Percentiles rank a stretch among this genome's conserved stretches.
phyloP scores from a whole-genome alignment of 2,329 filamentous ascomycete species.

The Blastomyces gilchristii region DNA sequence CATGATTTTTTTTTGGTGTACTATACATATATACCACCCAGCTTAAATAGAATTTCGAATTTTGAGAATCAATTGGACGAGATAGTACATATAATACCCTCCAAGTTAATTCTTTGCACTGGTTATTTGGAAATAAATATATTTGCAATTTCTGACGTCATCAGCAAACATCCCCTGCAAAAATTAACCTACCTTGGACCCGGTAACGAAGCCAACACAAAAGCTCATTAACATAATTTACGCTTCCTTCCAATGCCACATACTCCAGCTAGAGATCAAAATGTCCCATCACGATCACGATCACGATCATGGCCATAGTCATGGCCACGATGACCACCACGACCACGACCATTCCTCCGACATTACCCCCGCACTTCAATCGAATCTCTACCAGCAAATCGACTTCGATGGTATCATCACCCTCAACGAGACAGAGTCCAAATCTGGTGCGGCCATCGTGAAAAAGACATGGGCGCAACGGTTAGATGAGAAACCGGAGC shows the following conservation, averaged over 20 bases:
- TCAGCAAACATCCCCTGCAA: neutral
- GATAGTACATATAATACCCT: neutral
- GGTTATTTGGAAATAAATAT: neutral
- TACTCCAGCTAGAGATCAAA: conserved; percentile 11
- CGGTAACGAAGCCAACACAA: neutral
- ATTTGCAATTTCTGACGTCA: conserved; percentile 1
- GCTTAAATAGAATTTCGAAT: conserved; percentile 1
- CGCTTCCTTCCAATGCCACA: neutral
- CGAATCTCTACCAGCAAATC: conserved; percentile 83
- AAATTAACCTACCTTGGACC: neutral
- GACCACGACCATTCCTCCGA: conserved; percentile 85
- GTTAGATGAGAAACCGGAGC: conserved; percentile 58
- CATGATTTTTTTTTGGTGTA: neutral
- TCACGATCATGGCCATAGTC: conserved; percentile 31
- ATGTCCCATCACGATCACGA: conserved; percentile 31
- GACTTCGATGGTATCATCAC: conserved; percentile 77
- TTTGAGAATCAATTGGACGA: neutral
- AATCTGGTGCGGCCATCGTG: conserved; percentile 62
- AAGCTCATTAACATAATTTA: neutral
- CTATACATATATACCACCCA: neutral
- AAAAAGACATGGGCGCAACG: conserved; percentile 89
- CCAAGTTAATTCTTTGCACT: neutral
- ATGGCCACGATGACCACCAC: conserved; percentile 44
- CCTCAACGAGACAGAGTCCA: conserved; percentile 64
- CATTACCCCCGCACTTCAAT: conserved; percentile 80